A percentile compares a stretch with the other conserved stretches of the same genome.
Evolutionary conservation across 2,329 filamentous ascomycete species (phyloP).

Genomic region (Hirsutella thompsonii): DNA sequence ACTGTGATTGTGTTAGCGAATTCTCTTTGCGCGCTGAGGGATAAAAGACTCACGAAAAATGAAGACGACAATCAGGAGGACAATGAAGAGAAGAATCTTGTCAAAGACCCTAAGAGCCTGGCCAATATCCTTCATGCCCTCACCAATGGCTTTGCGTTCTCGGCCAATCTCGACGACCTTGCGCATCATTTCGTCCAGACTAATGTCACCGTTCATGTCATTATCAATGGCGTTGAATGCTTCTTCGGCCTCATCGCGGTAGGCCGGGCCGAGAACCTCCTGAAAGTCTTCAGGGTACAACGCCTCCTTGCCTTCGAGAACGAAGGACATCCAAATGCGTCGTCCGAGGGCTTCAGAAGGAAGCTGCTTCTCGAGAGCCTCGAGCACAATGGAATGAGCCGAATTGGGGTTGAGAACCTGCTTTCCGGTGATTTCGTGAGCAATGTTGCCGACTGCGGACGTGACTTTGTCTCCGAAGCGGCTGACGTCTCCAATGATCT

Average conservation of each 20-base stretch:
- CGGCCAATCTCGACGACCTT: slow-evolving; percentile 74
- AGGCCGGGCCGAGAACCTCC: slow-evolving; percentile 71
- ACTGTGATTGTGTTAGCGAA: too few species aligned
- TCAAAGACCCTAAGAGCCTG: slow-evolving; percentile 89
- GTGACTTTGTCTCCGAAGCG: slow-evolving; percentile 88
- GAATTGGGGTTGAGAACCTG: slow-evolving; percentile 89
- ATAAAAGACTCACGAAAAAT: slow-evolving; percentile 57
- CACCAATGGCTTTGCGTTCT: slow-evolving; percentile 76
- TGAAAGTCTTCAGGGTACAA: slow-evolving; percentile 70
- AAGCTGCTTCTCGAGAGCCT: slow-evolving; percentile 73
- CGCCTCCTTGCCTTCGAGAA: slow-evolving; percentile 74
- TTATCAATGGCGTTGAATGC: slow-evolving; percentile 70
- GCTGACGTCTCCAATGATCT: slow-evolving; percentile 63
- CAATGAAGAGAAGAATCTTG: slow-evolving; percentile 68
- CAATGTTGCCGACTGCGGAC: slow-evolving; percentile 83
- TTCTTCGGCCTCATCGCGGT: slow-evolving; percentile 70
- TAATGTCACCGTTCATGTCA: slow-evolving; percentile 88
- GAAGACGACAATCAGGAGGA: slow-evolving; percentile 68
- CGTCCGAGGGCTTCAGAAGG: slow-evolving; percentile 87
- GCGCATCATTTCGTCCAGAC: slow-evolving; percentile 86
- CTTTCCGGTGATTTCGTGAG: slow-evolving; percentile 89
- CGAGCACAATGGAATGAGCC: slow-evolving; percentile 76
- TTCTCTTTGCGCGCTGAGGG: too few species aligned
- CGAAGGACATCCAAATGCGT: slow-evolving; percentile 97
- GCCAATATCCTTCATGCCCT: slow-evolving; percentile 95